These are phyloP conservation scores for Rhynchospora breviuscula DNA, from an alignment of 176 grass and related monocot species.

Conservation along the genomic window DNA sequence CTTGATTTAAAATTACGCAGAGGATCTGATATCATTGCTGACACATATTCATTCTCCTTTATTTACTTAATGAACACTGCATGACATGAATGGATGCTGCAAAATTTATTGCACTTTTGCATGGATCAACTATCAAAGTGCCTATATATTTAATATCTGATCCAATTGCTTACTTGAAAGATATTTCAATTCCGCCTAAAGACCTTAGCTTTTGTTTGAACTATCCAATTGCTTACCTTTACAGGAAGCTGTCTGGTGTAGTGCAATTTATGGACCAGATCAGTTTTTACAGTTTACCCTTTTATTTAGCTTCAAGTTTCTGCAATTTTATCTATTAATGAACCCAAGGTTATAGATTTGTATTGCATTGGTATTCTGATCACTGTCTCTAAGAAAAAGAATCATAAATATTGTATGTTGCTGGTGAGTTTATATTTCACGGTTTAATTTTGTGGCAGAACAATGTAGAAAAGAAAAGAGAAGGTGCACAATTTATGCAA, in stretches of 20 bases:
- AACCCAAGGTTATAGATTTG: not conserved
- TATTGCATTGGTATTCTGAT: not conserved
- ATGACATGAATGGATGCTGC: too few species aligned
- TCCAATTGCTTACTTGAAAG: too few species aligned
- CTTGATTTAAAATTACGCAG: too few species aligned
- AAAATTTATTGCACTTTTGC: too few species aligned
- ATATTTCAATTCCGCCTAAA: too few species aligned
- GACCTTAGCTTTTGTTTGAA: too few species aligned
- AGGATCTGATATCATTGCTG: too few species aligned
- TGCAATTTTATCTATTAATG: not conserved
- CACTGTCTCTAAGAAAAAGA: not conserved
- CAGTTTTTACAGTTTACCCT: not conserved
- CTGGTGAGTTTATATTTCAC: not conserved
- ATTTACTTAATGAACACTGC: too few species aligned
- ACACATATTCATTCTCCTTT: too few species aligned
- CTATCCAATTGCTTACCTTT: too few species aligned
- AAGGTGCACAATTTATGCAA: slow-evolving; percentile 54
- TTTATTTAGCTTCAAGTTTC: not conserved
- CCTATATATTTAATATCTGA: too few species aligned
- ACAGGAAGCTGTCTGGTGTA: not conserved
- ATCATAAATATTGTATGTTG: not conserved
- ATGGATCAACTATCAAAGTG: too few species aligned
- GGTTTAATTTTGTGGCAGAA: slow-evolving; percentile 31
- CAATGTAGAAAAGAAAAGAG: slow-evolving; percentile 23
- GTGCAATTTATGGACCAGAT: not conserved